A percentile compares a stretch with the other conserved stretches of the same genome.
phyloP scores from a whole-genome alignment of 2,329 filamentous ascomycete genomes.

The Hawksworthiomyces lignivorus region DNA sequence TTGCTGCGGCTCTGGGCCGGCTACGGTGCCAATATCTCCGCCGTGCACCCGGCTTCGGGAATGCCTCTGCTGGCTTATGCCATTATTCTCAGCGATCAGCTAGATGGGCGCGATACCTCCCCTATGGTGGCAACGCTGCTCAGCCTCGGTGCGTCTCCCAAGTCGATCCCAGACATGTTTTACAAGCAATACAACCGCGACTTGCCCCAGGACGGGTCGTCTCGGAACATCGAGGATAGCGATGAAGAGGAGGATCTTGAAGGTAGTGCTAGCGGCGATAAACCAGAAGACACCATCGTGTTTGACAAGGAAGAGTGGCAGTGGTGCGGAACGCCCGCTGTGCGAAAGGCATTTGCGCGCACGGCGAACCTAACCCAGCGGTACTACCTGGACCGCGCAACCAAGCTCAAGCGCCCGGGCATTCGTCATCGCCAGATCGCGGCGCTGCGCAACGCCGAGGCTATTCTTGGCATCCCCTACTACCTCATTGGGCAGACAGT shows the following conservation, averaged over 20 bases:
- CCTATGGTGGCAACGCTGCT: constrained; percentile 8
- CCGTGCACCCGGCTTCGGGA: neutral
- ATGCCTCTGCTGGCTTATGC: constrained; percentile 8
- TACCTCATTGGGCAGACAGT: constrained; percentile 7
- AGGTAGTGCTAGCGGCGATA: too few relatives aligned
- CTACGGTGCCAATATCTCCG: constrained; percentile 4
- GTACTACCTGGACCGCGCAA: constrained; percentile 9
- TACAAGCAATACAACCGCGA: constrained; percentile 7
- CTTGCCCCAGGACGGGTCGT: neutral
- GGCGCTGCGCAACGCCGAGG: constrained; percentile 2
- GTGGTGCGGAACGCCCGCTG: neutral
- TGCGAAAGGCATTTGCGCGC: constrained; percentile 1
- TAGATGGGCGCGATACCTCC: constrained; percentile 4
- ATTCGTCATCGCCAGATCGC: constrained; percentile 6
- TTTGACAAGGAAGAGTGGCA: neutral
- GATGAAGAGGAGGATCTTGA: too few relatives aligned
- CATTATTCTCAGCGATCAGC: constrained; percentile 4
- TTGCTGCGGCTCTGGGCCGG: constrained; percentile 8
- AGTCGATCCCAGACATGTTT: constrained; percentile 5
- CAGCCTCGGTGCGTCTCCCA: constrained; percentile 9
- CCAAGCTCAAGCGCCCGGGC: constrained; percentile 1
- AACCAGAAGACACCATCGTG: too few relatives aligned
- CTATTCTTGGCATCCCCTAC: constrained; percentile 6
- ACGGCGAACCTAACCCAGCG: constrained; percentile 6
- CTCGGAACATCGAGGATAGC: neutral